phyloP scores from a whole-genome alignment of 805 yeast genomes.

The Sungouiozyma ichnusensis region DNA sequence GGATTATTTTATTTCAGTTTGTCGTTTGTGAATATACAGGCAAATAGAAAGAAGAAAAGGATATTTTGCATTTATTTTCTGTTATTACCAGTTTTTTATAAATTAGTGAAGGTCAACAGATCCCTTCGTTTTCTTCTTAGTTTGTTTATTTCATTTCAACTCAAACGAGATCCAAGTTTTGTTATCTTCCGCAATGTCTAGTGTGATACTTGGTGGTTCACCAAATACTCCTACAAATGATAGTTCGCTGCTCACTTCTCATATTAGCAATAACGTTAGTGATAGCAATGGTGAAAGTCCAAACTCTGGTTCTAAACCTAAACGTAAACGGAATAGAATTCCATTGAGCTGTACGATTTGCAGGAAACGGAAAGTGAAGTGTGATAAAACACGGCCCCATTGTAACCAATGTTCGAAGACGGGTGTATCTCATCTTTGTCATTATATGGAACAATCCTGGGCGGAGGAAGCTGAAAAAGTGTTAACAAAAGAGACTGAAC shows the following conservation, averaged over 20 bases:
- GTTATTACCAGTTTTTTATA: too few species aligned
- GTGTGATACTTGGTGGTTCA: background rate
- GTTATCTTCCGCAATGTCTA: background rate
- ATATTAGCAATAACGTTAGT: background rate
- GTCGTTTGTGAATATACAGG: background rate
- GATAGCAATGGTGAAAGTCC: background rate
- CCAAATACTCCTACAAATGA: background rate
- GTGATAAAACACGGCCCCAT: slow-evolving; percentile 43
- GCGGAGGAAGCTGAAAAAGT: slow-evolving; percentile 40
- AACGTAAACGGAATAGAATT: slow-evolving; percentile 37
- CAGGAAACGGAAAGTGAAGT: slow-evolving; percentile 40
- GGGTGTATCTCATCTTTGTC: slow-evolving; percentile 48
- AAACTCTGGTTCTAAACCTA: slow-evolving; percentile 10
- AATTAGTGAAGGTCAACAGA: too few species aligned
- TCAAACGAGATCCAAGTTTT: too few species aligned
- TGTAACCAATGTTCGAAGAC: slow-evolving; percentile 48
- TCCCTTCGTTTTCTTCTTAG: too few species aligned
- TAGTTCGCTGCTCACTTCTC: background rate
- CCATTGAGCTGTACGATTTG: slow-evolving; percentile 40
- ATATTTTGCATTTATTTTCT: too few species aligned
- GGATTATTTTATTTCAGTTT: too few species aligned
- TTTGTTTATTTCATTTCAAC: too few species aligned
- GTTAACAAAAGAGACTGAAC: slow-evolving; percentile 36
- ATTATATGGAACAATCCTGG: slow-evolving; percentile 52
- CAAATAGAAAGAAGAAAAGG: background rate